Evolutionary conservation across 108 stramenopile species (phyloP).

Genomic region (Aurantiochytrium sp.): DNA sequence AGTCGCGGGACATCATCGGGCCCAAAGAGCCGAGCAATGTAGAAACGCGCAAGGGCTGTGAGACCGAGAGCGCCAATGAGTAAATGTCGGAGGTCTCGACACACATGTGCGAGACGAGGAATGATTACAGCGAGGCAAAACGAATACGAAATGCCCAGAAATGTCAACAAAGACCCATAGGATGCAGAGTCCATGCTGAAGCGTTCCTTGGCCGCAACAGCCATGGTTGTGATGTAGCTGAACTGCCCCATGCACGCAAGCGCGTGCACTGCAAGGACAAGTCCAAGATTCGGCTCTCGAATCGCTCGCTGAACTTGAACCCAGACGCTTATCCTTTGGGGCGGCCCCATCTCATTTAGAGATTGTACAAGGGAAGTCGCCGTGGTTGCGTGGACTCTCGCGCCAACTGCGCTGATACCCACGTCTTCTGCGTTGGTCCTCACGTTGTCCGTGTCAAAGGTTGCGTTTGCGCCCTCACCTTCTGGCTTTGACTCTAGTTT

Average conservation of each 20-base stretch:
- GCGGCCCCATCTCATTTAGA: no score
- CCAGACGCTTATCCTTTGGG: no score
- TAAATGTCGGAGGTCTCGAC: not conserved
- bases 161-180: not conserved
- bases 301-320: no score
- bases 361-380: no score
- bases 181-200: not conserved
- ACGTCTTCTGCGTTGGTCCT: no score
- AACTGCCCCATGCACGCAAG: not conserved
- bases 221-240: not conserved
- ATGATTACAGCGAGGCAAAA: not conserved
- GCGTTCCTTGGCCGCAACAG: not conserved
- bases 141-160: constrained; percentile 1
- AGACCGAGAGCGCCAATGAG: not conserved
- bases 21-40: not conserved
- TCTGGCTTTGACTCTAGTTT: no score
- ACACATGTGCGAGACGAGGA: not conserved
- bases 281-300: not conserved
- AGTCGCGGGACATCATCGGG: not conserved
- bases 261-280: not conserved
- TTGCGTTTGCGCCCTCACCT: no score
- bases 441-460: no score
- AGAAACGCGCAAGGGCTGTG: not conserved
- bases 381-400: no score
- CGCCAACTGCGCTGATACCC: no score